Conservation (phyloP, 2,329 filamentous ascomycete species). For the Coleophoma cylindrospora region DNA sequence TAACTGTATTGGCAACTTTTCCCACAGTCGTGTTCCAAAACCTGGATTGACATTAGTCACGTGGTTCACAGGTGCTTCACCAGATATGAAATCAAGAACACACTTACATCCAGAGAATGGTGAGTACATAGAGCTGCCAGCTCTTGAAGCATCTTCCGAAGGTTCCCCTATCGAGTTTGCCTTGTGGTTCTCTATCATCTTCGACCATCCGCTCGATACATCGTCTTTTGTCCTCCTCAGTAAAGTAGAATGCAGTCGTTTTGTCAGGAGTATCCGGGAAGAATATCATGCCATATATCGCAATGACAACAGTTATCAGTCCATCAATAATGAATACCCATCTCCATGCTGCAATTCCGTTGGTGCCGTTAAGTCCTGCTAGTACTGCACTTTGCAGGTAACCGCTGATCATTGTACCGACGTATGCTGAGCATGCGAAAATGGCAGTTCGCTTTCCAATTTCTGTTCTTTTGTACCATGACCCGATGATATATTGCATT, state of each 20-base stretch:
- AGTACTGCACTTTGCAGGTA: constrained; percentile 43
- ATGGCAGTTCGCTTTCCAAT: constrained; percentile 53
- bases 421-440: constrained; percentile 50
- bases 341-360: constrained; percentile 41
- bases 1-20: constrained; percentile 50
- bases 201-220: constrained; percentile 34
- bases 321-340: constrained; percentile 44
- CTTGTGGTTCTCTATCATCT: constrained; percentile 31
- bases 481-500: constrained; percentile 49
- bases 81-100: too few species aligned
- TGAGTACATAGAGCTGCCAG: constrained; percentile 60
- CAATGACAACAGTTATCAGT: constrained; percentile 46
- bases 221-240: constrained; percentile 29
- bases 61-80: not conserved
- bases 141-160: constrained; percentile 47
- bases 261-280: constrained; percentile 33
- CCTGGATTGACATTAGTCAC: not conserved
- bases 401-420: constrained; percentile 52
- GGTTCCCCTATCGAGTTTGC: constrained; percentile 41
- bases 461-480: constrained; percentile 52
- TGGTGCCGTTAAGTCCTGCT: constrained; percentile 22
- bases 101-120: constrained; percentile 50
- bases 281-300: constrained; percentile 41
- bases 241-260: constrained; percentile 32
- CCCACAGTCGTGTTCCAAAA: constrained; percentile 59